Evolutionary conservation across 2,329 filamentous ascomycete species (phyloP).

Genomic region (Paraphoma chrysanthemicola): DNA sequence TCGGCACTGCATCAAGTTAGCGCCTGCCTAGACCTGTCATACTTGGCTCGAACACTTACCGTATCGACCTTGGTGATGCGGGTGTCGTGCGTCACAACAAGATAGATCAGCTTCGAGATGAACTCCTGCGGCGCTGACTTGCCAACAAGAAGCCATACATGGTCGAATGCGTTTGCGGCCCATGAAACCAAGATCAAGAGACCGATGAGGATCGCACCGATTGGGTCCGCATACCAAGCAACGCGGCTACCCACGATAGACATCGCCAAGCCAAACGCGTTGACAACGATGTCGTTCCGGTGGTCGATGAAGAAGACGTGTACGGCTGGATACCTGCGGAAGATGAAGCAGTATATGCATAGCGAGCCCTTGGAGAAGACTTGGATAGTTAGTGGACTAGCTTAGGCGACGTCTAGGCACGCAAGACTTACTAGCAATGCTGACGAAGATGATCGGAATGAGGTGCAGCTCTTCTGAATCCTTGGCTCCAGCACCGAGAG

Average conservation of each 20-base stretch:
- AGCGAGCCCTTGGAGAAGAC: constrained; percentile 60
- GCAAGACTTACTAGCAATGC: constrained; percentile 57
- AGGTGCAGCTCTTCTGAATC: constrained; percentile 57
- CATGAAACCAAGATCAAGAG: constrained; percentile 68
- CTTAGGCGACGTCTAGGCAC: not conserved
- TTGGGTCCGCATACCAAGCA: constrained; percentile 67
- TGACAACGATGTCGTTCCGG: constrained; percentile 64
- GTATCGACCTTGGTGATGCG: constrained; percentile 66
- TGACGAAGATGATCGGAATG: constrained; percentile 63
- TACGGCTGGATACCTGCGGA: constrained; percentile 62
- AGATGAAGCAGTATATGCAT: constrained; percentile 63
- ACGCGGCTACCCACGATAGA: constrained; percentile 60
- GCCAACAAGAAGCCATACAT: constrained; percentile 68
- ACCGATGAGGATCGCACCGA: constrained; percentile 67
- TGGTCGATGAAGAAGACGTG: constrained; percentile 66
- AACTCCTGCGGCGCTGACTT: constrained; percentile 66
- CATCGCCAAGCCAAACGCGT: constrained; percentile 63
- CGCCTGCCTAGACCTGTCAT: not conserved
- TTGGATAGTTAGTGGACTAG: constrained; percentile 23
- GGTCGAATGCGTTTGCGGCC: constrained; percentile 66
- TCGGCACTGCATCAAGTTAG: constrained; percentile 50
- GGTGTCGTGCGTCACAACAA: constrained; percentile 61
- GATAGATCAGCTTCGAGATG: constrained; percentile 63
- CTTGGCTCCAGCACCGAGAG: constrained; percentile 54
- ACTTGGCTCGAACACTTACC: constrained; percentile 30